These are phyloP conservation scores for Tanacetum coccineum DNA, from an alignment of 129 eudicot species.

Conservation along the genomic window DNA sequence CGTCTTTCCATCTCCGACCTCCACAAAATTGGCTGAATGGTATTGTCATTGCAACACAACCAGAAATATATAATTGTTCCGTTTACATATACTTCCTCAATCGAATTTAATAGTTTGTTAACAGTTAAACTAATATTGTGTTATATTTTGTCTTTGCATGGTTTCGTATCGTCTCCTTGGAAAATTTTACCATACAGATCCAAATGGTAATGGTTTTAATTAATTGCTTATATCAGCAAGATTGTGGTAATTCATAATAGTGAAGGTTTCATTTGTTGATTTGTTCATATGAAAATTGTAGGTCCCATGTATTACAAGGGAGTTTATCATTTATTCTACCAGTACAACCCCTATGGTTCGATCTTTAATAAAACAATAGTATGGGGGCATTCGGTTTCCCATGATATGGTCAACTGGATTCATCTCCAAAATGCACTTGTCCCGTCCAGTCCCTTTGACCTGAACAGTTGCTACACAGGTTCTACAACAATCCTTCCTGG, in stretches of 20 bases:
- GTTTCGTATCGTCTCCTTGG: conserved; percentile 17
- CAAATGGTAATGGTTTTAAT: conserved; percentile 23
- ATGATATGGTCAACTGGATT: conserved; percentile 35
- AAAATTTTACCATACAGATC: conserved; percentile 20
- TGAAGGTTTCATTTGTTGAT: not conserved
- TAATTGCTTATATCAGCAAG: not conserved
- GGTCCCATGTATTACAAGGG: conserved; percentile 40
- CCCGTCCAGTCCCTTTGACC: conserved; percentile 29
- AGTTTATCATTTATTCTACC: conserved; percentile 38
- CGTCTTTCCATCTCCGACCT: conserved; percentile 32
- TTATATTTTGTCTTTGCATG: conserved; percentile 31
- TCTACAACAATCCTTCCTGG: conserved; percentile 34
- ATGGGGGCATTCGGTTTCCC: conserved; percentile 36
- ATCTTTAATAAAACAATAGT: conserved; percentile 24
- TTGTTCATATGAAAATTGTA: not conserved
- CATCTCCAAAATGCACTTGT: conserved; percentile 30
- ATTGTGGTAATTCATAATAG: not conserved
- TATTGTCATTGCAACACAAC: conserved; percentile 5
- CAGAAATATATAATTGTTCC: too few relatives aligned
- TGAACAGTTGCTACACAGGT: conserved; percentile 35
- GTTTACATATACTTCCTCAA: not conserved
- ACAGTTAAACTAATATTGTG: conserved; percentile 1
- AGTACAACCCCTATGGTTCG: conserved; percentile 32
- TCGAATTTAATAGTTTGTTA: not conserved
- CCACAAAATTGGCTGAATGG: conserved; percentile 33